phyloP scores from a whole-genome alignment of 164 flowering plant genomes.

The Sextonia rubra region DNA sequence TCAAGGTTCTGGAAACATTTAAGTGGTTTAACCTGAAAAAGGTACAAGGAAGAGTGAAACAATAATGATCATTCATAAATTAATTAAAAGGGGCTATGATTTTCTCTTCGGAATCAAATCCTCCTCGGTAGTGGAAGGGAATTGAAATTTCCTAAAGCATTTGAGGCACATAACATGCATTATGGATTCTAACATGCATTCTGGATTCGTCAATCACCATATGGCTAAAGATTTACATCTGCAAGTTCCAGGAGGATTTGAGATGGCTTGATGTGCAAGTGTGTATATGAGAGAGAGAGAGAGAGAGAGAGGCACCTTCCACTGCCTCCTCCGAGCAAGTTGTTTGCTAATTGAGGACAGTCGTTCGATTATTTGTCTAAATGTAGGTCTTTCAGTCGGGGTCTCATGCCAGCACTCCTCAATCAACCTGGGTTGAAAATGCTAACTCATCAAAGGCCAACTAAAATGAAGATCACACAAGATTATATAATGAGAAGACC shows the following conservation, averaged over 20 bases:
- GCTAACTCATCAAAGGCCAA: not conserved
- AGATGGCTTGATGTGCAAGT: not conserved
- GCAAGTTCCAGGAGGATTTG: too few species aligned
- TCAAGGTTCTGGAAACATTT: slow-evolving; percentile 64
- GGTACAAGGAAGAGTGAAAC: not conserved
- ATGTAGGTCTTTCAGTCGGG: slow-evolving; percentile 76
- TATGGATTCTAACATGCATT: too few species aligned
- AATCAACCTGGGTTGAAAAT: slow-evolving; percentile 53
- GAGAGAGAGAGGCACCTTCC: slow-evolving; percentile 58
- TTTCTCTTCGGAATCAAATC: too few species aligned
- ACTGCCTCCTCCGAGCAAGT: slow-evolving; percentile 47
- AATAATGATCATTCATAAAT: slow-evolving; percentile 13
- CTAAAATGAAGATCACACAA: not conserved
- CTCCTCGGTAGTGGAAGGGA: too few species aligned
- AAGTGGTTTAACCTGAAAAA: slow-evolving; percentile 53
- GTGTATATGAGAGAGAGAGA: slow-evolving; percentile 4
- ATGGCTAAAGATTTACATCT: too few species aligned
- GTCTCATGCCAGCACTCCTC: slow-evolving; percentile 87
- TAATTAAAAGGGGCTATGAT: not conserved
- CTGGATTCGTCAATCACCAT: too few species aligned
- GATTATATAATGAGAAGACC: not conserved
- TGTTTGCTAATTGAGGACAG: slow-evolving; percentile 50
- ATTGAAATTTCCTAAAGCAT: too few species aligned
- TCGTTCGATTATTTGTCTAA: slow-evolving; percentile 58
- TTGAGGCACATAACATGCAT: too few species aligned